A percentile compares a stretch with the other conserved stretches of the same genome.
Conservation (phyloP, 106 monocot species). For the Acorus calamus region DNA sequence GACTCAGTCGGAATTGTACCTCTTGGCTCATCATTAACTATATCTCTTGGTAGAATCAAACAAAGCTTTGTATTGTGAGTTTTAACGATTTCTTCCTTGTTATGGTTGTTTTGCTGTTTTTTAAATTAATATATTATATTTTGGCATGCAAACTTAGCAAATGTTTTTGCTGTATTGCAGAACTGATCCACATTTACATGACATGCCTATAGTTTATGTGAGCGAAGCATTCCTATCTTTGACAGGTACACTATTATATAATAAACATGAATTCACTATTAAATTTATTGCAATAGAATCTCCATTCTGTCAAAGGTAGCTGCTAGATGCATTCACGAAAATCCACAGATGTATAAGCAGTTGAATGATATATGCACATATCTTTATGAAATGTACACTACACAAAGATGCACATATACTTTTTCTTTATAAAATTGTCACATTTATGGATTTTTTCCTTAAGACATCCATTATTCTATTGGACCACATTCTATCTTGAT, state of each 20-base stretch:
- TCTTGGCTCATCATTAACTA: constrained; percentile 55
- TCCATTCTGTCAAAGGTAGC: too few relatives aligned
- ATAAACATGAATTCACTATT: too few relatives aligned
- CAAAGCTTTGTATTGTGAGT: constrained; percentile 99
- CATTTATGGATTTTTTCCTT: too few relatives aligned
- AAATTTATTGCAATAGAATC: too few relatives aligned
- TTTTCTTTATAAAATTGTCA: too few relatives aligned
- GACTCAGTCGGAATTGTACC: constrained; percentile 17
- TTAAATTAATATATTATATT: not conserved
- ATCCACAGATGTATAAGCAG: too few relatives aligned
- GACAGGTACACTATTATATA: constrained; percentile 37
- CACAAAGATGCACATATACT: too few relatives aligned
- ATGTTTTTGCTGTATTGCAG: constrained; percentile 38
- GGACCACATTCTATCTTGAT: too few relatives aligned
- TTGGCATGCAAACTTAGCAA: not conserved
- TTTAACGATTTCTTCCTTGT: constrained; percentile 21
- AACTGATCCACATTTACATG: constrained; percentile 68
- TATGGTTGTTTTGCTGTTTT: constrained; percentile 1
- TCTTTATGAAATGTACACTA: too few relatives aligned
- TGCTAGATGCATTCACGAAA: too few relatives aligned
- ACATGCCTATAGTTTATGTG: constrained; percentile 93
- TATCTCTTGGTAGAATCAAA: constrained; percentile 98
- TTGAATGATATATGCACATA: too few relatives aligned
- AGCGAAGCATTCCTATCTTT: constrained; percentile 74
- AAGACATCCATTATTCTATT: too few relatives aligned